Conservation (phyloP, 2,329 filamentous ascomycete species). For the Colletotrichum chlorophyti region DNA sequence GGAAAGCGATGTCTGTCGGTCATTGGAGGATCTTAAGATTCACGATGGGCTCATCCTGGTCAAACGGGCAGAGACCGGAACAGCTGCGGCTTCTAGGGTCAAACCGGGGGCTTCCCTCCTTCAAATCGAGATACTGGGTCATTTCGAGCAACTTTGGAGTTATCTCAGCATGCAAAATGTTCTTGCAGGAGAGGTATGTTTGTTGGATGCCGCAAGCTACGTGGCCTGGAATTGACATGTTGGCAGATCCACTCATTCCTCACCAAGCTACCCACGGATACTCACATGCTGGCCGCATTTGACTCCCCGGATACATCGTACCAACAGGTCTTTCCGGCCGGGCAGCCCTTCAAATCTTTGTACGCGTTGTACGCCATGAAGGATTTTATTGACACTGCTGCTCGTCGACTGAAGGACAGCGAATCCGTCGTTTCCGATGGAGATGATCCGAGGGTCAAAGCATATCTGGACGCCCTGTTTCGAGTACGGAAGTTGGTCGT, state of each 20-base stretch:
- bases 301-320: conserved; percentile 59
- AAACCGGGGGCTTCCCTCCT: conserved; percentile 65
- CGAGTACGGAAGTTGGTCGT: conserved; percentile 62
- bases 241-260: conserved; percentile 73
- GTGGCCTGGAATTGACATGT: conserved; percentile 28
- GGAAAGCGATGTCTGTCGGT: conserved; percentile 64
- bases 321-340: conserved; percentile 69
- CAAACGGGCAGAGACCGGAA: conserved; percentile 60
- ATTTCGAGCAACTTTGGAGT: conserved; percentile 84
- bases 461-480: conserved; percentile 43
- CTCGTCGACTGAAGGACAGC: conserved; percentile 39
- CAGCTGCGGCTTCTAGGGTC: conserved; percentile 49
- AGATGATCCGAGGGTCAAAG: conserved; percentile 32
- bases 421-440: neutral
- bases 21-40: conserved; percentile 73
- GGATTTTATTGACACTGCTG: conserved; percentile 59
- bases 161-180: conserved; percentile 78
- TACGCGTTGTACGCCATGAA: conserved; percentile 75
- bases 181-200: conserved; percentile 69
- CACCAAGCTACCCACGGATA: conserved; percentile 72
- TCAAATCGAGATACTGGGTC: conserved; percentile 79
- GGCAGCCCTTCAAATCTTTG: conserved; percentile 74
- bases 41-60: conserved; percentile 71
- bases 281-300: conserved; percentile 65
- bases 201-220: neutral